Evolutionary conservation across 805 yeast species (phyloP).

Genomic region (Starmerella riodocensis): DNA sequence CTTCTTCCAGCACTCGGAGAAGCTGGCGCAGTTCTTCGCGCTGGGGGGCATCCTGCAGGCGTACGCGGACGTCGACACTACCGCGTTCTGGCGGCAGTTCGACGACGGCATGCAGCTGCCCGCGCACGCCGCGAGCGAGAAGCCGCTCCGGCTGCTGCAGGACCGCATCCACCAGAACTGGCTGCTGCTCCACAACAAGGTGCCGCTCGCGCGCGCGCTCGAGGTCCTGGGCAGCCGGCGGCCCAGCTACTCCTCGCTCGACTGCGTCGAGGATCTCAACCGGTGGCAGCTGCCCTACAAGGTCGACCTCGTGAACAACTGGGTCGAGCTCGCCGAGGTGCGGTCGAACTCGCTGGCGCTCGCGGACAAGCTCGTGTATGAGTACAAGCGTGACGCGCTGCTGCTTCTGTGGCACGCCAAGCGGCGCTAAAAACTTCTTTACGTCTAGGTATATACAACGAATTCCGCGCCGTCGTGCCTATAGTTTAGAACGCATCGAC

Average conservation of each 20-base stretch:
- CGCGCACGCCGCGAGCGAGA: neutral
- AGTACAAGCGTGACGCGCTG: slow-evolving; percentile 8
- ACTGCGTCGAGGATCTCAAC: slow-evolving; percentile 7
- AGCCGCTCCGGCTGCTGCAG: neutral
- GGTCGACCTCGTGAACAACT: slow-evolving; percentile 4
- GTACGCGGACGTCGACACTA: slow-evolving; percentile 1
- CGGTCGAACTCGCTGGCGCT: neutral
- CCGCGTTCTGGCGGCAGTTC: slow-evolving; percentile 2
- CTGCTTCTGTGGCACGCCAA: slow-evolving; percentile 4
- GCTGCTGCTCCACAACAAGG: slow-evolving; percentile 5
- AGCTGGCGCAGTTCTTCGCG: neutral
- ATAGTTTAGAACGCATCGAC: no score
- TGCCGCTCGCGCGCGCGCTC: slow-evolving; percentile 1
- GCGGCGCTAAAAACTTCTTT: no score
- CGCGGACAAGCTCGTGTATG: slow-evolving; percentile 3
- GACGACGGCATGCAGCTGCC: neutral
- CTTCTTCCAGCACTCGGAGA: slow-evolving; percentile 5
- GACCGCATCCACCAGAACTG: slow-evolving; percentile 5
- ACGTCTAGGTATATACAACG: no score
- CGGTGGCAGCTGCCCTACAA: slow-evolving; percentile 10
- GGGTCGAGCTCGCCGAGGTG: neutral
- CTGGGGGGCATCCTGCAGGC: neutral
- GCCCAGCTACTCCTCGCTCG: slow-evolving; percentile 1
- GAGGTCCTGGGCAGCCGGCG: neutral
- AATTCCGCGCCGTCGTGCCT: no score